Evolutionary conservation across 371 early-diverging fungal species (phyloP).

Genomic region (Rhizopus microsporus): DNA sequence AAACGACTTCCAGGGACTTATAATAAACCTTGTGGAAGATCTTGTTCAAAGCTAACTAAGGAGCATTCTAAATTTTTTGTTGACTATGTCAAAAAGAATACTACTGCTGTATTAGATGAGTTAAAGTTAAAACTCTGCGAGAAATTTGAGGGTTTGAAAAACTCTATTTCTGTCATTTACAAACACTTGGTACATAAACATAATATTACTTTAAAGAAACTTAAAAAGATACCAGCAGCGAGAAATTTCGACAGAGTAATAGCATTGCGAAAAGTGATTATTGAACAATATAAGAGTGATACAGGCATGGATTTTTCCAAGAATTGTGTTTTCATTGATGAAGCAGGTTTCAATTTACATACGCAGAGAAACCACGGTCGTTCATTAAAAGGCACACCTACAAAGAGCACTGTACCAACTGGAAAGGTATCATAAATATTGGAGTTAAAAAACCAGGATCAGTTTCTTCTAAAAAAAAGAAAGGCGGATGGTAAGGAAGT

Average conservation of each 20-base stretch:
- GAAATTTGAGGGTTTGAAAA: constrained; percentile 28
- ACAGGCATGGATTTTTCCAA: constrained; percentile 18
- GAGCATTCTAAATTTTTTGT: constrained; percentile 26
- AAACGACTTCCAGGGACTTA: constrained; percentile 25
- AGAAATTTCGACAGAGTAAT: constrained; percentile 26
- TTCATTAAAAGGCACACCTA: constrained; percentile 16
- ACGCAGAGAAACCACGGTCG: constrained; percentile 13
- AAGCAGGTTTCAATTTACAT: constrained; percentile 23
- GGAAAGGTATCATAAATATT: constrained; percentile 9
- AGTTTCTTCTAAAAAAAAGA: constrained; percentile 16
- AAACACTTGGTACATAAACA: constrained; percentile 28
- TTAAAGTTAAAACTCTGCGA: constrained; percentile 18
- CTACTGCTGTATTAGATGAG: constrained; percentile 11
- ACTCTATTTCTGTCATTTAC: constrained; percentile 24
- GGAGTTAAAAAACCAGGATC: constrained; percentile 17
- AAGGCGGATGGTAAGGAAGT: no score
- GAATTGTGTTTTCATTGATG: constrained; percentile 24
- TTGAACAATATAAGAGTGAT: constrained; percentile 26
- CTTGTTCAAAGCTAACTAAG: constrained; percentile 20
- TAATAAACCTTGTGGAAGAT: constrained; percentile 22
- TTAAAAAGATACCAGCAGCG: constrained; percentile 28
- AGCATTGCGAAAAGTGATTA: constrained; percentile 23
- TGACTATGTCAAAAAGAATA: constrained; percentile 22
- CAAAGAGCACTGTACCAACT: constrained; percentile 10
- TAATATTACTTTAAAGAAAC: constrained; percentile 27